Conservation (phyloP, 2,329 filamentous ascomycete genomes). For the Fulvia fulva region DNA sequence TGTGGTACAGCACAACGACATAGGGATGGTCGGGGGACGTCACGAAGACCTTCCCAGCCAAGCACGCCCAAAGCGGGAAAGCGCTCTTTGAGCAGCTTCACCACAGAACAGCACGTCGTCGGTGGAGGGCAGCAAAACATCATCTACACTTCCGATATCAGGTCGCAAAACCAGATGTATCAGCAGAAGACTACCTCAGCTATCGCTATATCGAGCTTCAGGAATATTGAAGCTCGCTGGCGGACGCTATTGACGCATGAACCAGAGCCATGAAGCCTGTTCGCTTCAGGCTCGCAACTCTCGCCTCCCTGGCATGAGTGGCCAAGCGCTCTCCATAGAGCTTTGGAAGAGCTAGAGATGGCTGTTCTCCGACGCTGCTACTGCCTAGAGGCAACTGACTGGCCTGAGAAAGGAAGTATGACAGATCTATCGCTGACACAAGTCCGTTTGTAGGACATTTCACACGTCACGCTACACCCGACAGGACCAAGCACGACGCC, state of each 20-base stretch:
- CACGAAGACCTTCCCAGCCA: not conserved
- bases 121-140: conserved; percentile 3
- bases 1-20: too few relatives aligned
- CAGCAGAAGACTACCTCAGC: conserved; percentile 4
- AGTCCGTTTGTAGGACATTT: not conserved
- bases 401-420: not conserved
- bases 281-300: conserved; percentile 1
- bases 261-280: conserved; percentile 10
- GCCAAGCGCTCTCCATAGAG: conserved; percentile 4
- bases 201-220: conserved; percentile 13
- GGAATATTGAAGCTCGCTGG: conserved; percentile 18
- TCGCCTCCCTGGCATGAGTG: conserved; percentile 5
- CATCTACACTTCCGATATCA: conserved; percentile 10
- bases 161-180: conserved; percentile 12
- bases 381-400: not conserved
- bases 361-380: not conserved
- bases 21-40: too few relatives aligned
- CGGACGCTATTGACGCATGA: conserved; percentile 16
- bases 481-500: not conserved
- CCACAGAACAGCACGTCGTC: conserved; percentile 2
- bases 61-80: not conserved
- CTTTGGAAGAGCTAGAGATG: not conserved
- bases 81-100: not conserved
- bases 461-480: not conserved
- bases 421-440: not conserved